These are phyloP conservation scores for Diaporthe destruens DNA, from an alignment of 2,329 filamentous ascomycete species.

Conservation along the genomic window DNA sequence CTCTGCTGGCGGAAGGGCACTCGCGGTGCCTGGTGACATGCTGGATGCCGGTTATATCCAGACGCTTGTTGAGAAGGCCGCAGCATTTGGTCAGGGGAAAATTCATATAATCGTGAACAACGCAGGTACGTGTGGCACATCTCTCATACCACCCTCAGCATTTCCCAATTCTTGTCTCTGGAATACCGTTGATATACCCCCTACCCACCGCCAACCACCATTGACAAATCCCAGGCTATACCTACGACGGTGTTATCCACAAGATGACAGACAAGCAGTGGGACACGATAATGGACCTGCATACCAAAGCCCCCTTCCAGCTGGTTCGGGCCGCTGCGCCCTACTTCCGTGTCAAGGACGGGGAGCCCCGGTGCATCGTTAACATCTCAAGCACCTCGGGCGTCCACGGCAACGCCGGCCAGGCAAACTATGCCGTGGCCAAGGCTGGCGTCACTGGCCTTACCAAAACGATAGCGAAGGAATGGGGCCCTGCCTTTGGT, in stretches of 20 bases:
- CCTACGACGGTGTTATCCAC: conserved; percentile 93
- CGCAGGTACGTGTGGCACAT: conserved; percentile 61
- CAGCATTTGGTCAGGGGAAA: conserved; percentile 86
- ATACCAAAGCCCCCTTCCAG: conserved; percentile 88
- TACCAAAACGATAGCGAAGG: conserved; percentile 90
- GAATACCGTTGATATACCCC: too few species aligned
- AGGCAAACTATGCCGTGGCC: conserved; percentile 88
- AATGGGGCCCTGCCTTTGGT: conserved; percentile 88
- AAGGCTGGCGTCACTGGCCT: conserved; percentile 88
- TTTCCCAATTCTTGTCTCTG: background rate
- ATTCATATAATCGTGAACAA: conserved; percentile 95
- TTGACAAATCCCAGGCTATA: conserved; percentile 67
- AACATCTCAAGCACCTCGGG: conserved; percentile 88
- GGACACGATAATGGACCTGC: conserved; percentile 87
- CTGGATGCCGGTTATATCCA: conserved; percentile 78
- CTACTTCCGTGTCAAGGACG: conserved; percentile 89
- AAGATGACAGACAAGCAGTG: conserved; percentile 94
- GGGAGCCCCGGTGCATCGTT: conserved; percentile 81
- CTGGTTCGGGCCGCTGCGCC: conserved; percentile 83
- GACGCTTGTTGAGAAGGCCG: conserved; percentile 78
- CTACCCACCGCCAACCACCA: background rate
- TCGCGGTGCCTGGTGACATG: conserved; percentile 83
- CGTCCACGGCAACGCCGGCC: conserved; percentile 89
- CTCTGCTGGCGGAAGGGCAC: conserved; percentile 72
- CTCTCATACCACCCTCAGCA: background rate